phyloP scores from a whole-genome alignment of 176 grass and related monocot species.

The Thalia dealbata region DNA sequence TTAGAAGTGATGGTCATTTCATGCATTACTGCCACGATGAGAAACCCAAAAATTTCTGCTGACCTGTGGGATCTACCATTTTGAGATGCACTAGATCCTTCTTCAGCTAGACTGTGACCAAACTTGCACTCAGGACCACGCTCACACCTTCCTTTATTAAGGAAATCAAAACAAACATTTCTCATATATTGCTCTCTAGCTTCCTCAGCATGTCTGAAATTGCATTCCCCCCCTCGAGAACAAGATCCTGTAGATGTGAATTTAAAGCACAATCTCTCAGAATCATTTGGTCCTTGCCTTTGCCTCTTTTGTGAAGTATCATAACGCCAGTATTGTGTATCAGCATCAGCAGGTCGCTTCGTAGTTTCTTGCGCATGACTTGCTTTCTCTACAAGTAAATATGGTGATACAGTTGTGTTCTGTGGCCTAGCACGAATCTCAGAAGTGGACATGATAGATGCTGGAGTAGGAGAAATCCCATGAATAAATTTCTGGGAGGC shows the following conservation, averaged over 20 bases:
- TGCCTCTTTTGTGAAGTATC: slow-evolving; percentile 68
- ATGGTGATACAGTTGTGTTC: slow-evolving; percentile 75
- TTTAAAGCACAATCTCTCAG: slow-evolving; percentile 56
- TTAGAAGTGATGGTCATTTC: background rate
- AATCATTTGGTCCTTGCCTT: slow-evolving; percentile 40
- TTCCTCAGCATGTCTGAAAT: slow-evolving; percentile 58
- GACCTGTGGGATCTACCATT: slow-evolving; percentile 45
- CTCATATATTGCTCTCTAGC: slow-evolving; percentile 53
- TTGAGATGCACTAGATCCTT: slow-evolving; percentile 31
- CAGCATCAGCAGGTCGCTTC: slow-evolving; percentile 39
- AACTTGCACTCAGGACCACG: slow-evolving; percentile 61
- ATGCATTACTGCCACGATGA: background rate
- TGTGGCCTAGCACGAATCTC: slow-evolving; percentile 60
- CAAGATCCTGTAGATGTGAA: slow-evolving; percentile 78
- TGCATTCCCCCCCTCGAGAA: slow-evolving; percentile 42
- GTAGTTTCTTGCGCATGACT: slow-evolving; percentile 40
- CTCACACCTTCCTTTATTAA: slow-evolving; percentile 90
- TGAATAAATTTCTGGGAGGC: slow-evolving; percentile 82
- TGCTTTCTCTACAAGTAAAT: slow-evolving; percentile 32
- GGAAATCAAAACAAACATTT: slow-evolving; percentile 93
- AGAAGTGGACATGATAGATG: slow-evolving; percentile 62
- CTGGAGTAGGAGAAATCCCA: slow-evolving; percentile 96
- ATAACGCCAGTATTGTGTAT: slow-evolving; percentile 83
- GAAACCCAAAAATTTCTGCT: slow-evolving; percentile 17
- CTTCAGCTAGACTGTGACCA: slow-evolving; percentile 55